phyloP scores from a whole-genome alignment of 2,329 filamentous ascomycete genomes.

The Colletotrichum scovillei region DNA sequence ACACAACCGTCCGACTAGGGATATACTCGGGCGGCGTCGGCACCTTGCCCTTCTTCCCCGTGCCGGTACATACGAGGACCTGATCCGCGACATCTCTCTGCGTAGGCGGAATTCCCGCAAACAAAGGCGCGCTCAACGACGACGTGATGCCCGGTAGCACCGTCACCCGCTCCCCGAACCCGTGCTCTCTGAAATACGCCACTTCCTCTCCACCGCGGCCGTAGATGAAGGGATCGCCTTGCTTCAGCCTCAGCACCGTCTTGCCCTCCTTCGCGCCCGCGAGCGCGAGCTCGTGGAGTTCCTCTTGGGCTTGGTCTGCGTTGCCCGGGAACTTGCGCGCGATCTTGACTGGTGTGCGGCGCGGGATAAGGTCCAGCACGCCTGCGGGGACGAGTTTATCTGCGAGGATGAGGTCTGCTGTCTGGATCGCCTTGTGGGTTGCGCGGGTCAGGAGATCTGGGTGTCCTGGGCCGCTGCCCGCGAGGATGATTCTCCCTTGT shows the following conservation, averaged over 20 bases:
- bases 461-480: constrained; percentile 92
- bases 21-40: constrained; percentile 86
- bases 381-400: constrained; percentile 88
- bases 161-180: constrained; percentile 70
- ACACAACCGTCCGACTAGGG: constrained; percentile 83
- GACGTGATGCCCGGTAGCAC: constrained; percentile 94
- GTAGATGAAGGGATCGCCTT: constrained; percentile 97
- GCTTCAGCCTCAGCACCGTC: constrained; percentile 89
- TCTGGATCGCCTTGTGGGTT: constrained; percentile 79
- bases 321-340: constrained; percentile 98
- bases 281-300: constrained; percentile 84
- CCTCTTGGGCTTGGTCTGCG: constrained; percentile 91
- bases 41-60: constrained; percentile 87
- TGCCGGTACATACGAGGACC: constrained; percentile 95
- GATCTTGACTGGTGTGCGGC: constrained; percentile 89
- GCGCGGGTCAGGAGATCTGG: constrained; percentile 90
- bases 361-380: constrained; percentile 89
- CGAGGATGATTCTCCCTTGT: constrained; percentile 82
- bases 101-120: constrained; percentile 88
- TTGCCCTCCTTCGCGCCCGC: constrained; percentile 74
- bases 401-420: constrained; percentile 82
- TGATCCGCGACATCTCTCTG: constrained; percentile 93
- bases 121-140: constrained; percentile 86
- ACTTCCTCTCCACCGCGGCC: constrained; percentile 95
- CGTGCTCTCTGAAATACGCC: constrained; percentile 80